Base-by-base conservation (phyloP, 108 stramenopile species). In the Nitzschia putrida region DNA sequence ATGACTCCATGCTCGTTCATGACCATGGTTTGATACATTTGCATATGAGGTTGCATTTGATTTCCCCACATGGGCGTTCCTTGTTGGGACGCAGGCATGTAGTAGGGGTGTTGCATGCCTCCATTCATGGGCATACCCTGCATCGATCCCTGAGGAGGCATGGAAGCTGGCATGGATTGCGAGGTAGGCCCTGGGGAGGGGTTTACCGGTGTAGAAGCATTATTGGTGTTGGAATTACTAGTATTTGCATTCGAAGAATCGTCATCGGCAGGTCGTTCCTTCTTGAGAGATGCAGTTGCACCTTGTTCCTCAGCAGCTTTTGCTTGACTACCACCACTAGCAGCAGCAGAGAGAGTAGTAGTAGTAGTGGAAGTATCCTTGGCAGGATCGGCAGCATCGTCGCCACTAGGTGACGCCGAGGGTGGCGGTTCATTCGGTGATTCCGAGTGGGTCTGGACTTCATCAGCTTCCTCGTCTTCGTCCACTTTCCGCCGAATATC, bases 401-500 rank as follows among this genome's bases (percentile, higher is more conserved):
- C 18, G 3, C 18, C 18, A 49, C 3, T 49, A 4, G n/a, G 14
- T 16, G 47, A 4, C 3, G 47, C 14, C 29, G 29, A 34, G 29
- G 29, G 29, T 3, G 29, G 1, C 29, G 29, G 3, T 34, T 34
- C 29, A 34, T 34, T 34, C 29, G 29, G 29, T 34, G 29, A 34
- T 34, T 34, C 29, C 29, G 29, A 34, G 29, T 34, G 29, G 29
- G 29, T 34, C 29, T 34, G 42, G 25, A 43, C 54, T 8, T 42
- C 25, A 26, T 63, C 63, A 11, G 63, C 3, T 20, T 40, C 38
- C 37, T 61, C 69, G 14, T 54, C 66, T 29, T 60, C 67, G 20
- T 63, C 55, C 51, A 84, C 73, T 38, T 84, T 77, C 8, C 59
- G 77, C n/a, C 86, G 80, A 47, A 90, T 83, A 20, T 85, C 81